Evolutionary conservation across 2,329 filamentous ascomycete genomes (phyloP), one percentile per base, ranked within the genome.

Genomic region (Lecanosticta acicola): DNA sequence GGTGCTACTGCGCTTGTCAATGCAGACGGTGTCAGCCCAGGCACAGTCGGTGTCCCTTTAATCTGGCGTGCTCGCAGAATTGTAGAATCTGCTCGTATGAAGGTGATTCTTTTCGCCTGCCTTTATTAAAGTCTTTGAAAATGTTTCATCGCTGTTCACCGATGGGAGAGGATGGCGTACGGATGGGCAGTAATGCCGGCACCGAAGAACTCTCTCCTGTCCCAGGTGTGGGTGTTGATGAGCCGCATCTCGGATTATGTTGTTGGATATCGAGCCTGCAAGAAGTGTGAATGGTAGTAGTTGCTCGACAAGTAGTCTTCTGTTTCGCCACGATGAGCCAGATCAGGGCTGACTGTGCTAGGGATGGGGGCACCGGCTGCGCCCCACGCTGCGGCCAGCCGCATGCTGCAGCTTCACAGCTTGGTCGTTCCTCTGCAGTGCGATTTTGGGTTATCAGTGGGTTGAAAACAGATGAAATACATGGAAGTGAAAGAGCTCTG

Each of bases 101-200:
- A 21, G 17, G 18, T 3, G 32, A 35, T 3, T 44, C 20, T 17
- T 35, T 37, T n/a, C 32, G 35, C 2, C 19, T 33, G 8, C 36
- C 41, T 10, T 54, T 53, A 24, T 24, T 19, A 19, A 46, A 52
- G 8, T 57, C 45, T 18, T 53, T 48, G 45, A 45, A 53, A 1
- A 41, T 37, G 20, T 21, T 39, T 59, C 55, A 3, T 53, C 49
- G 3, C 21, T 9, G 37, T 38, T 56, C 55, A 60, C 4, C 50
- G 36, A 34, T 60, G 58, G 4, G 56, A 58, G 7, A 57, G 46
- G 10, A 57, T 58, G 10, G 45, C 55, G 39, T 58, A 58, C 3
- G 35, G 18, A 2, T 47, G 53, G 19, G 46, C 36, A 3, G 51
- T 14, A 4, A 32, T 26, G 14, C 38, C 45, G 20, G 13, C n/a